phyloP scores from a whole-genome alignment of 352 stramenopile species.

The Globisporangium solare region DNA sequence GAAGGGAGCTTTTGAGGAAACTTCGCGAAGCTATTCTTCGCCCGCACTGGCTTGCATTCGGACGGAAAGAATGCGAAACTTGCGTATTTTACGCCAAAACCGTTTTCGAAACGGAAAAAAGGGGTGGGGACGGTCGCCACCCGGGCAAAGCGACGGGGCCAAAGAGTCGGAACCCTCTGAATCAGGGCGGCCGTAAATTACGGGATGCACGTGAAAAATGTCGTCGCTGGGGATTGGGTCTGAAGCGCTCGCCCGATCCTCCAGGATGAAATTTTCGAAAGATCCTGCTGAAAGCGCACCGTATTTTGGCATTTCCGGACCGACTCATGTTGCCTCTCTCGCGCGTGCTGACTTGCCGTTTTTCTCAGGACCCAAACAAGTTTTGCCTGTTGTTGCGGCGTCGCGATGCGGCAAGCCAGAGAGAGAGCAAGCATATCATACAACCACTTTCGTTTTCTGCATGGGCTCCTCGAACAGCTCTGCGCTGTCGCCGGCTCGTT shows the following conservation, averaged over 20 bases:
- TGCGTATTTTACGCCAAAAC: background rate
- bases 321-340: too few species aligned
- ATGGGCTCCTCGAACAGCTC: too few species aligned
- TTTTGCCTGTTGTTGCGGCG: background rate
- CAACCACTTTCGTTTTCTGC: too few species aligned
- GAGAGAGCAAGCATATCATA: too few species aligned
- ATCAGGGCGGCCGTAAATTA: too few species aligned
- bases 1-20: slow-evolving; percentile 71
- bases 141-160: background rate
- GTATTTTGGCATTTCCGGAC: too few species aligned
- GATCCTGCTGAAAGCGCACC: background rate
- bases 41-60: too few species aligned
- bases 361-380: background rate
- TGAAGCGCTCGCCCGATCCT: background rate
- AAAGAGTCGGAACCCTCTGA: slow-evolving; percentile 3
- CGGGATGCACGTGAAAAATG: too few species aligned
- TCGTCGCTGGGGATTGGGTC: background rate
- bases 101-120: slow-evolving; percentile 9
- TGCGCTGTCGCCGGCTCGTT: too few species aligned
- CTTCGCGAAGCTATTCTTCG: slow-evolving; percentile 2
- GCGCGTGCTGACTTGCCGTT: too few species aligned
- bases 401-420: background rate
- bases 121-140: slow-evolving; percentile 1
- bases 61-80: too few species aligned
- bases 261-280: background rate